Evolutionary conservation across 805 yeast genomes (phyloP), one percentile per base, ranked within the genome.

Genomic region (Wickerhamiella bombiphila): DNA sequence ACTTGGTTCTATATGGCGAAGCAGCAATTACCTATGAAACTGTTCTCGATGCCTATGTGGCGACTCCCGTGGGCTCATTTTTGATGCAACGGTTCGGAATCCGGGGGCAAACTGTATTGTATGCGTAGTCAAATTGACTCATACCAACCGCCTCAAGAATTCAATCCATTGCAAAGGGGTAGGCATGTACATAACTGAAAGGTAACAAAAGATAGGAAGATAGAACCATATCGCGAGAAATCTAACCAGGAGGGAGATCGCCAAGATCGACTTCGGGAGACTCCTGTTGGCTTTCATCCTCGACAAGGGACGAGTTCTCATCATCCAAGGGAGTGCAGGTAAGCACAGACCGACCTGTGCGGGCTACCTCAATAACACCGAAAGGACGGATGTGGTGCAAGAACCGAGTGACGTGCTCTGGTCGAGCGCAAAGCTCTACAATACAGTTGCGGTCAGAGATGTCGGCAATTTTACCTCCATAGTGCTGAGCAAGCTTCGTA

Each of bases 321-420:
- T 62, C 63, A 46, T 76, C 81, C 49, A 85, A 63, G 31, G 94
- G 95, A 35, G 97, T 82, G 70, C 96, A 77, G 55, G 97, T 93
- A 53, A 91, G 70, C 7, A 97, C 98, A 88, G 91, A 85, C 93
- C 88, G 82, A 64, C 98, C 98, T 19, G 94, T 79, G 64, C 98
- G 74, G 32, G 96, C 94, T 52, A 88, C 80, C 63, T 91, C 98
- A 54, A 91, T 70, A 41, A 91, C 76, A 55, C 98, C 98, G 56
- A 91, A 91, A 32, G 98, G 98, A 58, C 83, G 91, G 55, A 86
- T 68, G 56, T 91, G 72, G 45, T 80, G 80, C 56, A 91, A 72
- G 59, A 86, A 86, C 29, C 93, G 75, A 32, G 88, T 68, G 46
- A 91, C 70, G 60, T 96, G 74, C 38, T 80, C 73, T 26, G 97